A percentile compares a stretch with the other conserved stretches of the same genome.
phyloP scores from a whole-genome alignment of 2,329 filamentous ascomycete species.

The Claviceps sp. region DNA sequence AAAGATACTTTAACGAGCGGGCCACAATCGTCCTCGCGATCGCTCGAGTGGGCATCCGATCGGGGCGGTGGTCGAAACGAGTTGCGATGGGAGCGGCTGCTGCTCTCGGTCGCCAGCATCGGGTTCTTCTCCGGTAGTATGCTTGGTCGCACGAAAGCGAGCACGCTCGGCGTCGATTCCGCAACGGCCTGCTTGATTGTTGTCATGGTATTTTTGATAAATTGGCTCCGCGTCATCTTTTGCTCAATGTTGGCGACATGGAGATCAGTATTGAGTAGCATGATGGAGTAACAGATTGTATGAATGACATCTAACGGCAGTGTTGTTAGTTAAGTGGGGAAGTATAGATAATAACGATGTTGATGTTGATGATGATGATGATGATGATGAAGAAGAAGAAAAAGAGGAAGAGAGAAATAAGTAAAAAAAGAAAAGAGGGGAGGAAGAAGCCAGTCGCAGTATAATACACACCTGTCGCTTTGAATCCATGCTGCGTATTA shows the following conservation, averaged over 20 bases:
- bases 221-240: slow-evolving; percentile 91
- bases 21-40: slow-evolving; percentile 45
- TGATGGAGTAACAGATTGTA: slow-evolving; percentile 90
- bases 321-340: neutral
- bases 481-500: slow-evolving; percentile 89
- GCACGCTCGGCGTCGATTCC: slow-evolving; percentile 48
- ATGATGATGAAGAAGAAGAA: neutral
- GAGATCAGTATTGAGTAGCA: slow-evolving; percentile 90
- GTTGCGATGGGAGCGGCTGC: slow-evolving; percentile 26
- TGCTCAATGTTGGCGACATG: slow-evolving; percentile 90
- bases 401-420: neutral
- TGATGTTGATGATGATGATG: too few relatives aligned
- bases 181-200: slow-evolving; percentile 67
- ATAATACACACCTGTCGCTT: slow-evolving; percentile 54
- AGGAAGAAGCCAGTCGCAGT: neutral
- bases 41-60: slow-evolving; percentile 26
- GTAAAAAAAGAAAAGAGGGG: neutral
- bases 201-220: slow-evolving; percentile 90
- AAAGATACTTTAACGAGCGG: slow-evolving; percentile 68
- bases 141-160: slow-evolving; percentile 47
- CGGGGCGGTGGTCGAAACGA: slow-evolving; percentile 39
- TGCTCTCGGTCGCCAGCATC: slow-evolving; percentile 21
- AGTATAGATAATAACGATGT: too few relatives aligned
- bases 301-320: slow-evolving; percentile 63
- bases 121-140: slow-evolving; percentile 34